A percentile compares a stretch with the other conserved stretches of the same genome.
These are phyloP conservation scores for Trypanosoma conorhini DNA, from an alignment of 208 protist species.

Conservation along the genomic window DNA sequence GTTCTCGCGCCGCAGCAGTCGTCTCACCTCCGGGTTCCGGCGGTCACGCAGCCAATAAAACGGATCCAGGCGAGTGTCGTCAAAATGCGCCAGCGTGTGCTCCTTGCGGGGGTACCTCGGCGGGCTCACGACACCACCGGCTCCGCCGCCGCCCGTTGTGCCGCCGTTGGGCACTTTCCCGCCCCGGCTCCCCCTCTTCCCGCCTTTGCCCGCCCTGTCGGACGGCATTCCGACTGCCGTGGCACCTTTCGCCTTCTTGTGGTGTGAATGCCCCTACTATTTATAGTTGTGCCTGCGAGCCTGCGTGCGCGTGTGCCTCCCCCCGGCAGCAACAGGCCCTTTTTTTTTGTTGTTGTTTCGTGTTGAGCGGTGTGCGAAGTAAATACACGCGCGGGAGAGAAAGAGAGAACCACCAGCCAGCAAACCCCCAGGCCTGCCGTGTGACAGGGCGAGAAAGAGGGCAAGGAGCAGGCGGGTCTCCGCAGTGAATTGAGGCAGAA, in stretches of 20 bases:
- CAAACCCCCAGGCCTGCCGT: not conserved
- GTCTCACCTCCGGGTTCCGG: conserved; percentile 36
- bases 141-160: not conserved
- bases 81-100: conserved; percentile 36
- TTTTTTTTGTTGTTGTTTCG: not conserved
- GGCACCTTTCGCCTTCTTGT: not conserved
- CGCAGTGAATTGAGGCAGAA: conserved; percentile 4
- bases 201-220: not conserved
- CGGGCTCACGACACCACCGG: conserved; percentile 8
- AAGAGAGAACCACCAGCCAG: not conserved
- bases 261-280: not conserved
- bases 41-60: conserved; percentile 62
- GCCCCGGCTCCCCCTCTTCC: not conserved
- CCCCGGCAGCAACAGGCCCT: not conserved
- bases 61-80: conserved; percentile 39
- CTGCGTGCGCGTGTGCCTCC: not conserved
- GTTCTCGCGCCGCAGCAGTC: conserved; percentile 50
- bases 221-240: not conserved
- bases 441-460: too few relatives aligned
- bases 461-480: not conserved
- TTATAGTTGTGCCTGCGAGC: not conserved
- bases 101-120: conserved; percentile 23
- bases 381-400: not conserved
- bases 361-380: not conserved
- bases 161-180: not conserved